Conservation (phyloP, 805 yeast genomes). For the Grigorovia jiainica region DNA sequence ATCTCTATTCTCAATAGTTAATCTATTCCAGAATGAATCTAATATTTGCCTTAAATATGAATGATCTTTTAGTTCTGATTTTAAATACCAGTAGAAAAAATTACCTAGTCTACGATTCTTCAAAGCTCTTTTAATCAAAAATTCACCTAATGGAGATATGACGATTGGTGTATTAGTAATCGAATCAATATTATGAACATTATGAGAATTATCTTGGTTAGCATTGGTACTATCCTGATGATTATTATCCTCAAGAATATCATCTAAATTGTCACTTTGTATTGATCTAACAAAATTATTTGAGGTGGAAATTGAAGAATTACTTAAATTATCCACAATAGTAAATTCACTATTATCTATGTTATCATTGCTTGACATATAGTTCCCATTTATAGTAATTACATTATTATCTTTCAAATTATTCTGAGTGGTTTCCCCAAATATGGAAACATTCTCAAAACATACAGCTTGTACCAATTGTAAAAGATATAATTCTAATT, state of each 20-base stretch:
- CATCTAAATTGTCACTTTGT: background rate
- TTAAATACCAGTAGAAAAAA: conserved; percentile 84
- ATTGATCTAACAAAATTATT: background rate
- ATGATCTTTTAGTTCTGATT: conserved; percentile 75
- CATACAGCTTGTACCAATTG: conserved; percentile 89
- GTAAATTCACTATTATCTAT: conserved; percentile 28
- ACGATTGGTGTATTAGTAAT: conserved; percentile 13
- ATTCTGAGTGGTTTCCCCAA: conserved; percentile 6
- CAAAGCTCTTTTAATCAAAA: conserved; percentile 63
- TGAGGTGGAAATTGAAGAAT: conserved; percentile 14
- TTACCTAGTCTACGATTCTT: conserved; percentile 62
- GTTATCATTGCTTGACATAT: background rate
- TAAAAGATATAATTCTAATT: conserved; percentile 68
- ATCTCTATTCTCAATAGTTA: conserved; percentile 16
- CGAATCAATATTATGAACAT: background rate
- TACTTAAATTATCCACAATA: conserved; percentile 26
- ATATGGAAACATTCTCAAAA: conserved; percentile 44
- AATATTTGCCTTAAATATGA: conserved; percentile 40
- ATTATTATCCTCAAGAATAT: no score
- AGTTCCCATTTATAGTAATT: background rate
- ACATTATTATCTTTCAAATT: background rate
- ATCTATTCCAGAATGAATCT: conserved; percentile 35
- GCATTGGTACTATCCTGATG: no score
- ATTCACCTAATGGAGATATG: conserved; percentile 59
- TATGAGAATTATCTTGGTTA: background rate